Evolutionary conservation across 164 flowering plant genomes (phyloP).

Genomic region (Liriodendron chinense): DNA sequence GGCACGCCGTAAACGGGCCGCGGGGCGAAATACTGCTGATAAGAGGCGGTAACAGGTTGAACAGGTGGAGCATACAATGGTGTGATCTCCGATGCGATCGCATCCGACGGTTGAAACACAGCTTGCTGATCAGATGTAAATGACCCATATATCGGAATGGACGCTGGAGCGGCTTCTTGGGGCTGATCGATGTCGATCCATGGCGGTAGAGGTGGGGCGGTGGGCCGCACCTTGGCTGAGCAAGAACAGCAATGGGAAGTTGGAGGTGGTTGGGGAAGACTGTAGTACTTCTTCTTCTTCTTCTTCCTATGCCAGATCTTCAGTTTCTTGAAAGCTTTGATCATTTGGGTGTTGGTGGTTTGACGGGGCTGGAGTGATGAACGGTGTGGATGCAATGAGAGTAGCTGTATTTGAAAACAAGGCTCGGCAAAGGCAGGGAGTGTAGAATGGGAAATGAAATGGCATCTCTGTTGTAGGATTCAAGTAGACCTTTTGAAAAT

Average conservation of each 20-base stretch:
- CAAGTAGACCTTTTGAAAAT: no score
- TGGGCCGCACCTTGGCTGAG: conserved; percentile 20
- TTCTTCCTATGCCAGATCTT: conserved; percentile 40
- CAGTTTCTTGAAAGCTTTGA: conserved; percentile 37
- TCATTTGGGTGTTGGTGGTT: conserved; percentile 14
- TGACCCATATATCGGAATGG: background rate
- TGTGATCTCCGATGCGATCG: conserved; percentile 8
- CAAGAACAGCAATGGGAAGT: conserved; percentile 13
- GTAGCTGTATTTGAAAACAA: background rate
- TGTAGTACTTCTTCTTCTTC: conserved; percentile 25
- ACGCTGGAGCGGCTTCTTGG: background rate
- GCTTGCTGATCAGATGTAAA: background rate
- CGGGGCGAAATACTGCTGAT: conserved; percentile 38
- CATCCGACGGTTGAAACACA: conserved; percentile 5
- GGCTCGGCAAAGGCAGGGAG: background rate
- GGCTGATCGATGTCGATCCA: conserved; percentile 29
- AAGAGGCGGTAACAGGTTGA: conserved; percentile 13
- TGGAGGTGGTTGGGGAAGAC: conserved; percentile 3
- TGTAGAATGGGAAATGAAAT: background rate
- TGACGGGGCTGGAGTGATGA: background rate
- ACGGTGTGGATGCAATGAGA: background rate
- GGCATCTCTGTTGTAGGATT: no score
- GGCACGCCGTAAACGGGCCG: conserved; percentile 35
- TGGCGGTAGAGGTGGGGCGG: conserved; percentile 48
- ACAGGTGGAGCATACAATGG: conserved; percentile 5